Evolutionary conservation across 2,329 filamentous ascomycete genomes (phyloP).

Genomic region (Aspergillus sp.): DNA sequence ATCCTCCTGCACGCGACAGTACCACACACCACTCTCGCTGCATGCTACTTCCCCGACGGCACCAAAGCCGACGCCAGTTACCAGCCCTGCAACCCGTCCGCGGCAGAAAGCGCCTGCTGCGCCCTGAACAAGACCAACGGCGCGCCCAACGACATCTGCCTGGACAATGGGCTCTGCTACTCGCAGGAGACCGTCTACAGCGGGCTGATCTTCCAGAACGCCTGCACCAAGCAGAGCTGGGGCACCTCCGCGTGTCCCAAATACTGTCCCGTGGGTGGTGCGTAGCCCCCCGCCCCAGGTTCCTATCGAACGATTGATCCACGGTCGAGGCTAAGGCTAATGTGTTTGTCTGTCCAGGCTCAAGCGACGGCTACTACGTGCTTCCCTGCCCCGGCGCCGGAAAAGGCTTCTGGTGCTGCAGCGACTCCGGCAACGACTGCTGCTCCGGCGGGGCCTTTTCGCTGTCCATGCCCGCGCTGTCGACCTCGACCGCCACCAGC

Average conservation of each 20-base stretch:
- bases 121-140: background rate
- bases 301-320: background rate
- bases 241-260: background rate
- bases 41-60: background rate
- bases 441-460: background rate
- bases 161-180: constrained; percentile 2
- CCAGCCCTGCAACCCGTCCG: background rate
- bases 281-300: background rate
- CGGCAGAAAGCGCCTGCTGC: background rate
- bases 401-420: constrained; percentile 1
- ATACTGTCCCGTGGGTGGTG: background rate
- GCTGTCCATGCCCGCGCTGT: background rate
- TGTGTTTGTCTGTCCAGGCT: background rate
- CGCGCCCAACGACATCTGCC: background rate
- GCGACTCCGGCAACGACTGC: background rate
- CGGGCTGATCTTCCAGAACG: background rate
- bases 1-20: no score
- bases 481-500: background rate
- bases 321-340: background rate
- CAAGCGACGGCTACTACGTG: background rate
- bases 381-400: background rate
- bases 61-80: background rate
- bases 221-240: constrained; percentile 1
- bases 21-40: background rate
- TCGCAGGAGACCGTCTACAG: background rate